Evolutionary conservation across 2,329 filamentous ascomycete genomes (phyloP).

Genomic region (Polychaeton citri): DNA sequence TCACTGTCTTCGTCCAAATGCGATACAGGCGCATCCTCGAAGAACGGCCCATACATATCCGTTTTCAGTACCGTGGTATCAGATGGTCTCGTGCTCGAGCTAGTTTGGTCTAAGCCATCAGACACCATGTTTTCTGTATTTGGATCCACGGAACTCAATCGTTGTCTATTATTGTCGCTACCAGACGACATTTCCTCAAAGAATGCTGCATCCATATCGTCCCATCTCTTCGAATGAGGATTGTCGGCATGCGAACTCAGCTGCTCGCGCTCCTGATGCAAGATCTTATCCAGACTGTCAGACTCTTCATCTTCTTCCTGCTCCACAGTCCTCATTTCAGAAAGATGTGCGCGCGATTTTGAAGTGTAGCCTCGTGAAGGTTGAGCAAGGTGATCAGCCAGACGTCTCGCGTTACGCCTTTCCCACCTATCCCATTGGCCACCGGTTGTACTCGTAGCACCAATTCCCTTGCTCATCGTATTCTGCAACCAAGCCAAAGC

Average conservation of each 20-base stretch:
- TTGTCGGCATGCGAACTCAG: background rate
- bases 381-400: slow-evolving; percentile 14
- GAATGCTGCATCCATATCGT: background rate
- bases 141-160: too few relatives aligned
- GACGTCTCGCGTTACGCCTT: slow-evolving; percentile 12
- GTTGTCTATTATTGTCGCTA: too few relatives aligned
- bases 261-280: too few relatives aligned
- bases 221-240: background rate
- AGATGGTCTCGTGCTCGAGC: too few relatives aligned
- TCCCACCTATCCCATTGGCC: slow-evolving; percentile 15
- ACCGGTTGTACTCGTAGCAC: slow-evolving; percentile 3
- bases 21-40: too few relatives aligned
- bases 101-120: too few relatives aligned
- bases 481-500: slow-evolving; percentile 25
- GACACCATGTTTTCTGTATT: too few relatives aligned
- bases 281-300: too few relatives aligned
- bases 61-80: too few relatives aligned
- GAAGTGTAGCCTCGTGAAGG: slow-evolving; percentile 15
- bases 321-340: background rate
- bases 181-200: background rate
- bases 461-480: slow-evolving; percentile 1
- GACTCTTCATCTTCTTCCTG: too few relatives aligned
- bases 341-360: slow-evolving; percentile 1
- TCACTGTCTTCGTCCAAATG: too few relatives aligned
- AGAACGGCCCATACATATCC: too few relatives aligned